phyloP scores from a whole-genome alignment of 176 grass and related monocot species.

The Neostapfia colusana region DNA sequence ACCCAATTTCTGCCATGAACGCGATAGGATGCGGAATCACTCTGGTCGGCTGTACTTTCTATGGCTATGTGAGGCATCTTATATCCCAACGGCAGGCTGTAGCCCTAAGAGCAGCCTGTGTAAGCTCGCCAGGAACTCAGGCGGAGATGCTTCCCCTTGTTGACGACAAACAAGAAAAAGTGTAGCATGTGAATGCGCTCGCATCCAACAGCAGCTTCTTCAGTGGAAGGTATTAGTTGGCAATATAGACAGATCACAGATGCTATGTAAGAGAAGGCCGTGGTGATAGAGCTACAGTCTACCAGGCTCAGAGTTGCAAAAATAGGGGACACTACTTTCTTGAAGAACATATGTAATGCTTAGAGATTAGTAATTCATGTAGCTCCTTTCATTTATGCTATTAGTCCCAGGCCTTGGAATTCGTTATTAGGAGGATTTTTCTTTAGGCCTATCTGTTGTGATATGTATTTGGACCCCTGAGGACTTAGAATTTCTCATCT shows the following conservation, averaged over 20 bases:
- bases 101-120: conserved; percentile 34
- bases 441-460: conserved; percentile 16
- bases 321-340: conserved; percentile 1
- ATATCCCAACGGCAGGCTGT: conserved; percentile 58
- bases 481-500: neutral
- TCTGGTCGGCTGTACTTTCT: conserved; percentile 86
- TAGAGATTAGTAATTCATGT: neutral
- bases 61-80: conserved; percentile 83
- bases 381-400: neutral
- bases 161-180: conserved; percentile 72
- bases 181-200: conserved; percentile 42
- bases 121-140: conserved; percentile 43
- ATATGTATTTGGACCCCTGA: neutral
- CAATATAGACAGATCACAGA: neutral
- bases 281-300: neutral
- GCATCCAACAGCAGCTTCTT: conserved; percentile 20
- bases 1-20: conserved; percentile 89
- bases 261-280: conserved; percentile 3
- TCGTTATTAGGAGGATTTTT: conserved; percentile 6
- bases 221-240: conserved; percentile 11
- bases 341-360: conserved; percentile 33
- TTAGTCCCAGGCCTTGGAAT: neutral
- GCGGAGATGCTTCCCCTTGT: conserved; percentile 94
- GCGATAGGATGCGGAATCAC: conserved; percentile 83
- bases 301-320: neutral